These are phyloP conservation scores for Cenococcum geophilum DNA, from an alignment of 495 filamentous ascomycete species.

Conservation along the genomic window DNA sequence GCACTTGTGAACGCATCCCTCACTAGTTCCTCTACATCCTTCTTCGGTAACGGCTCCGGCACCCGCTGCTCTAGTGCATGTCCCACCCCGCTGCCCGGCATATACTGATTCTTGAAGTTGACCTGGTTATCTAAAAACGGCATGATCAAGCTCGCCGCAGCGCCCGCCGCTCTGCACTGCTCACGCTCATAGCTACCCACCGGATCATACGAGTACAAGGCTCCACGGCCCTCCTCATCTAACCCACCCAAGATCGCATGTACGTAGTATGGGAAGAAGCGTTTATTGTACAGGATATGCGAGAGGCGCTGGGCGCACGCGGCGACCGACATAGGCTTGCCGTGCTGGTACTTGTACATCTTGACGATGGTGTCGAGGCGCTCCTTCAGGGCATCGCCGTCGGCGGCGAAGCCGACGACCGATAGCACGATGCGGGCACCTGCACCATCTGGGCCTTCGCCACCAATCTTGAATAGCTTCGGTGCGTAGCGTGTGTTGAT, in stretches of 20 bases:
- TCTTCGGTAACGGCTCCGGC: slow-evolving; percentile 59
- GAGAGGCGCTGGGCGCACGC: slow-evolving; percentile 89
- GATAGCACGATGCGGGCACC: slow-evolving; percentile 81
- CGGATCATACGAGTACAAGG: slow-evolving; percentile 94
- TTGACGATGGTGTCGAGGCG: slow-evolving; percentile 85
- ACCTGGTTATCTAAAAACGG: slow-evolving; percentile 99
- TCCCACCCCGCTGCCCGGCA: slow-evolving; percentile 78
- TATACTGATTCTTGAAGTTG: slow-evolving; percentile 98
- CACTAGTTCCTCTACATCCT: slow-evolving; percentile 76
- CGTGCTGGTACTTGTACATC: slow-evolving; percentile 95
- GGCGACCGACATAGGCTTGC: slow-evolving; percentile 83
- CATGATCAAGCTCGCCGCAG: slow-evolving; percentile 96
- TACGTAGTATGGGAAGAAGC: slow-evolving; percentile 98
- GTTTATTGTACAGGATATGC: slow-evolving; percentile 91
- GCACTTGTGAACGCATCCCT: slow-evolving; percentile 97
- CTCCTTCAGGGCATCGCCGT: slow-evolving; percentile 85
- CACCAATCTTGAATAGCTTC: slow-evolving; percentile 95
- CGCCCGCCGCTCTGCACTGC: slow-evolving; percentile 88
- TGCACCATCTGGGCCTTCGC: slow-evolving; percentile 73
- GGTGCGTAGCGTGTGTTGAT: slow-evolving; percentile 93
- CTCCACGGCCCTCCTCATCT: slow-evolving; percentile 91
- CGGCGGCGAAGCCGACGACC: slow-evolving; percentile 91
- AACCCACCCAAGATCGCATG: slow-evolving; percentile 86
- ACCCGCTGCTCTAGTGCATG: slow-evolving; percentile 67
- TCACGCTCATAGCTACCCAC: slow-evolving; percentile 95